A percentile compares a stretch with the other conserved stretches of the same genome.
phyloP scores from a whole-genome alignment of 1,139 yeast genomes.

The Pichia sp. region DNA sequence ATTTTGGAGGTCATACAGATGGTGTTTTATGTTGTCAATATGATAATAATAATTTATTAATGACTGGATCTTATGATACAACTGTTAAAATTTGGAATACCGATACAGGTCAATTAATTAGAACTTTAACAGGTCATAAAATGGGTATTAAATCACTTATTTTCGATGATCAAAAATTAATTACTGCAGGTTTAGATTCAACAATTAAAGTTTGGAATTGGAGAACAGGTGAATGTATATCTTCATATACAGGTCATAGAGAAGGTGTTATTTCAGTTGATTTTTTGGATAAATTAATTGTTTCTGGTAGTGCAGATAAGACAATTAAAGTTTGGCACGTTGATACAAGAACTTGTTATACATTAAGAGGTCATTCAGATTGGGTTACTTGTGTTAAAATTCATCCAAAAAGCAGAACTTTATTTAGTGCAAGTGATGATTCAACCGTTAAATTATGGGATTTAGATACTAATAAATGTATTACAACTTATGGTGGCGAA shows the following conservation, averaged over 20 bases:
- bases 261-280: conserved; percentile 82
- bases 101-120: conserved; percentile 68
- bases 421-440: conserved; percentile 88
- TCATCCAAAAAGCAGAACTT: conserved; percentile 69
- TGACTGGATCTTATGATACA: conserved; percentile 90
- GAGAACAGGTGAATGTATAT: conserved; percentile 87
- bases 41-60: conserved; percentile 63
- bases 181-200: conserved; percentile 86
- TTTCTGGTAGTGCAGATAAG: conserved; percentile 87
- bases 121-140: conserved; percentile 75
- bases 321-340: conserved; percentile 97
- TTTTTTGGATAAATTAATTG: conserved; percentile 73
- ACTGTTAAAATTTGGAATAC: conserved; percentile 88
- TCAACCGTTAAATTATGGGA: conserved; percentile 95
- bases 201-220: conserved; percentile 96
- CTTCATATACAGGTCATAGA: conserved; percentile 89
- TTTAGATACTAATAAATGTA: conserved; percentile 68
- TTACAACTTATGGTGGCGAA: conserved; percentile 70
- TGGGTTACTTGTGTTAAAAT: conserved; percentile 89
- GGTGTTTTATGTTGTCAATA: conserved; percentile 85
- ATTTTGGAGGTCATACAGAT: conserved; percentile 78
- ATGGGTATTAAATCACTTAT: conserved; percentile 79
- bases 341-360: conserved; percentile 84
- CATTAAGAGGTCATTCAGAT: conserved; percentile 87
- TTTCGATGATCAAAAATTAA: conserved; percentile 82